Evolutionary conservation across 768 basidiomycete genomes (phyloP).

Genomic region (Pleurotus tuoliensis): DNA sequence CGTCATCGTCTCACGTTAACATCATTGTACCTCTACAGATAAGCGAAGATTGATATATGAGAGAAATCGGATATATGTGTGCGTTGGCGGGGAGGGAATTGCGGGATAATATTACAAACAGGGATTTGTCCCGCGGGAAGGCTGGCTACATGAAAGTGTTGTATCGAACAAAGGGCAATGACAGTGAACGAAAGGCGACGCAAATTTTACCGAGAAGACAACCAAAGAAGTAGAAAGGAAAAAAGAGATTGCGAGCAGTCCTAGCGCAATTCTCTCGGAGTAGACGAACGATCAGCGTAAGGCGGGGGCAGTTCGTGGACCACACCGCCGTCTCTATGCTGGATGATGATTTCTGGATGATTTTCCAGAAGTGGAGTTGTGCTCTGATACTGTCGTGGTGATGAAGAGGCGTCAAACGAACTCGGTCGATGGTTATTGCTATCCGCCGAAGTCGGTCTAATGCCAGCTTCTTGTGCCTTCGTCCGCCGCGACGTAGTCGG

Average conservation of each 20-base stretch:
- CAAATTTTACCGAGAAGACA: no score
- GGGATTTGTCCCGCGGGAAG: no score
- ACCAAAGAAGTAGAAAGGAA: background rate
- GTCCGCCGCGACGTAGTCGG: slow-evolving; percentile 12
- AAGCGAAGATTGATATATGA: slow-evolving; percentile 2
- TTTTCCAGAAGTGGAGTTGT: background rate
- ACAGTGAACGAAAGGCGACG: no score
- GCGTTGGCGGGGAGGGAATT: background rate
- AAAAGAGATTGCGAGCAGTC: background rate
- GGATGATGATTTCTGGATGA: slow-evolving; percentile 31
- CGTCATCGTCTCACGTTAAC: background rate
- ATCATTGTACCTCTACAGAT: slow-evolving; percentile 5
- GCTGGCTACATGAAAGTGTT: no score
- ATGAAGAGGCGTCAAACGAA: background rate
- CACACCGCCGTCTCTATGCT: slow-evolving; percentile 33
- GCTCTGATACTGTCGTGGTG: background rate
- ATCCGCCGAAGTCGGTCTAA: slow-evolving; percentile 3
- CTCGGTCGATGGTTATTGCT: background rate
- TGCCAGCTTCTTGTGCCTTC: slow-evolving; percentile 18
- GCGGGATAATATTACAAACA: no score
- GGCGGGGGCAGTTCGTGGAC: slow-evolving; percentile 40
- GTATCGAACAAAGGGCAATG: no score
- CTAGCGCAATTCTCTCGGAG: background rate
- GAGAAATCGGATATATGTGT: background rate
- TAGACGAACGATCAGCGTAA: slow-evolving; percentile 22